Percentiles rank a stretch among this genome's conserved stretches.
Conservation (phyloP, 2,329 filamentous ascomycete genomes). For the Zymoseptoria brevis region DNA sequence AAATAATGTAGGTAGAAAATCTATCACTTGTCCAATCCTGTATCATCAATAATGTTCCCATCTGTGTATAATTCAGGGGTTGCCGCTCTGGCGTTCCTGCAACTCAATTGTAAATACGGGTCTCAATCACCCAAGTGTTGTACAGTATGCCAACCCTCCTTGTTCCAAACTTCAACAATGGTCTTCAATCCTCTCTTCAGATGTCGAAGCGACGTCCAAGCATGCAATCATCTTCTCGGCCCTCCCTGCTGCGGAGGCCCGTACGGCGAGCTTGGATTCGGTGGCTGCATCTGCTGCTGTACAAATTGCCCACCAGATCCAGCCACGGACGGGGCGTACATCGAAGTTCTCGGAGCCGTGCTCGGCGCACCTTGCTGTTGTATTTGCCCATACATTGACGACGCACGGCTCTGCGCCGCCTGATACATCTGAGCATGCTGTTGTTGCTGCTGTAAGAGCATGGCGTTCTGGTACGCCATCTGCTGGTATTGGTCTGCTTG, state of each 20-base stretch:
- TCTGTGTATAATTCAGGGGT: not conserved
- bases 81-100: not conserved
- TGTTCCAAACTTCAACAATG: not conserved
- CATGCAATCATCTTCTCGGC: not conserved
- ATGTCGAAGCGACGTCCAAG: not conserved
- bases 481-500: conserved; percentile 24
- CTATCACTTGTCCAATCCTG: not conserved
- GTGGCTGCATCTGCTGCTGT: conserved; percentile 5
- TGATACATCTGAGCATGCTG: conserved; percentile 1
- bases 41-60: not conserved
- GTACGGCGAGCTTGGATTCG: not conserved
- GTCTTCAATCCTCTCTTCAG: not conserved
- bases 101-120: not conserved
- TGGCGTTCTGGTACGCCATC: conserved; percentile 10
- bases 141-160: not conserved
- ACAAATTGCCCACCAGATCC: conserved; percentile 15
- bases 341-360: not conserved
- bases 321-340: conserved; percentile 1
- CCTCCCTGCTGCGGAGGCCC: not conserved
- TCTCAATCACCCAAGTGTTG: too few relatives aligned
- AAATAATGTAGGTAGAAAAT: not conserved
- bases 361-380: not conserved
- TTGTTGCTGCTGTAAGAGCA: conserved; percentile 5
- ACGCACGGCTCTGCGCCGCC: not conserved
- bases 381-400: conserved; percentile 2